Conservation (phyloP, 2,329 filamentous ascomycete genomes). For the Fusarium illudens region DNA sequence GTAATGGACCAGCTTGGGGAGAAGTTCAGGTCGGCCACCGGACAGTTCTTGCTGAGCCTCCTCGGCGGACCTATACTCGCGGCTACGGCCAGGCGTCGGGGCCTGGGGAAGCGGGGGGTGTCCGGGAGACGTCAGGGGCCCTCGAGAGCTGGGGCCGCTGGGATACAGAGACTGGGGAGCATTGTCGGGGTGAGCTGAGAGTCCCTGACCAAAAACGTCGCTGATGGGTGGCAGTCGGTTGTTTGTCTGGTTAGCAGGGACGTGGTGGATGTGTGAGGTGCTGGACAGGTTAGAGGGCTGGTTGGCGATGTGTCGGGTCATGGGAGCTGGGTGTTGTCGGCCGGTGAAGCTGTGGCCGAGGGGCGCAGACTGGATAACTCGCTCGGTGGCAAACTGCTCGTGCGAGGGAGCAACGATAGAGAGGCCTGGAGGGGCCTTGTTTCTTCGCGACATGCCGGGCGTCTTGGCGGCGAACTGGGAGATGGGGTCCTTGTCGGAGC, state of each 20-base stretch:
- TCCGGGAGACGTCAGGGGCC: conserved; percentile 79
- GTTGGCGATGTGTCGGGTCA: conserved; percentile 80
- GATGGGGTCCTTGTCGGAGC: conserved; percentile 64
- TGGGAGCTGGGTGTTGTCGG: conserved; percentile 78
- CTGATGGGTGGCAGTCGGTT: conserved; percentile 94
- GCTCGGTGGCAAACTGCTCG: conserved; percentile 89
- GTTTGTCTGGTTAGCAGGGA: conserved; percentile 85
- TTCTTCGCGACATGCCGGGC: conserved; percentile 75
- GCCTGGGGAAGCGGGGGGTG: conserved; percentile 66
- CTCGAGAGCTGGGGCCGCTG: conserved; percentile 69
- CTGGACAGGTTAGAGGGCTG: conserved; percentile 84
- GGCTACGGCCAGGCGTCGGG: conserved; percentile 69
- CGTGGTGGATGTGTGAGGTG: conserved; percentile 89
- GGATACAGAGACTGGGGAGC: conserved; percentile 62
- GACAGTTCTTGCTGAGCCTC: conserved; percentile 91
- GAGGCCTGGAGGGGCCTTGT: conserved; percentile 86
- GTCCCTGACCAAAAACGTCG: conserved; percentile 88
- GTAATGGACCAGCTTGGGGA: conserved; percentile 93
- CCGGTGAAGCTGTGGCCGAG: conserved; percentile 96
- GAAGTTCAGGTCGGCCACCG: conserved; percentile 88
- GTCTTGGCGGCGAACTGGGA: conserved; percentile 70
- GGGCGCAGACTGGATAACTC: conserved; percentile 96
- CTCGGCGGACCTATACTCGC: conserved; percentile 95
- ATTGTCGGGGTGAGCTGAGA: conserved; percentile 69
- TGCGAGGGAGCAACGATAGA: conserved; percentile 96